Evolutionary conservation across 106 monocot genomes (phyloP).

Genomic region (Posidonia australis): DNA sequence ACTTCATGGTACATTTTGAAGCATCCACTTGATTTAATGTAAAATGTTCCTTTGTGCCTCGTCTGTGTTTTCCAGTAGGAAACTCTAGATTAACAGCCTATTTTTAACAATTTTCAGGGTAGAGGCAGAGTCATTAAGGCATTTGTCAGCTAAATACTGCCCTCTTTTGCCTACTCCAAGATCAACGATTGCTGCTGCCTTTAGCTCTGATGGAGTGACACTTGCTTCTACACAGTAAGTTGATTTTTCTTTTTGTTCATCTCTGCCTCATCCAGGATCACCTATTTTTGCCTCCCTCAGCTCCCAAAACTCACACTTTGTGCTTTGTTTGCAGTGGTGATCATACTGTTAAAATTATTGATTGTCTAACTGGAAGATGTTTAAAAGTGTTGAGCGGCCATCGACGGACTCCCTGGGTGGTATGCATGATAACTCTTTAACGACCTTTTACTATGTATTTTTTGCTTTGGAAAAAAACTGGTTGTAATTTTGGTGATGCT

Average conservation of each 20-base stretch:
- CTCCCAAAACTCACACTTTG: not conserved
- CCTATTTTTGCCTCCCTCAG: not conserved
- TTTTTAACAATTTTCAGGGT: conserved; percentile 36
- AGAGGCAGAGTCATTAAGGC: conserved; percentile 73
- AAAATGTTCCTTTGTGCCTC: not conserved
- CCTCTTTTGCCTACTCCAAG: conserved; percentile 89
- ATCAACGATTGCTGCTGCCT: conserved; percentile 97
- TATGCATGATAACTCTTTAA: not conserved
- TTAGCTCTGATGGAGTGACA: conserved; percentile 84
- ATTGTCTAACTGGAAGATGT: conserved; percentile 77
- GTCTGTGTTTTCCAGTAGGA: not conserved
- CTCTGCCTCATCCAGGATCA: not conserved
- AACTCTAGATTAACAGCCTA: not conserved
- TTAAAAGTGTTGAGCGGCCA: conserved; percentile 89
- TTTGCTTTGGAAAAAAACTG: not conserved
- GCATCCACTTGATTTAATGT: not conserved
- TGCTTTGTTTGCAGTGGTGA: conserved; percentile 61
- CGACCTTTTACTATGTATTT: not conserved
- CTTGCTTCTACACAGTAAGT: conserved; percentile 97
- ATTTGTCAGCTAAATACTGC: conserved; percentile 87
- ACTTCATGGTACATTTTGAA: conserved; percentile 66
- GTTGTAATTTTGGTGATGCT: too few relatives aligned
- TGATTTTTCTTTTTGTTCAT: not conserved
- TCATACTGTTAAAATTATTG: conserved; percentile 95
- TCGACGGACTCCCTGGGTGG: conserved; percentile 99